Percentiles rank a stretch among this genome's conserved stretches.
Evolutionary conservation across 2,329 filamentous ascomycete species (phyloP).

Genomic region (Aureobasidium uvarum): DNA sequence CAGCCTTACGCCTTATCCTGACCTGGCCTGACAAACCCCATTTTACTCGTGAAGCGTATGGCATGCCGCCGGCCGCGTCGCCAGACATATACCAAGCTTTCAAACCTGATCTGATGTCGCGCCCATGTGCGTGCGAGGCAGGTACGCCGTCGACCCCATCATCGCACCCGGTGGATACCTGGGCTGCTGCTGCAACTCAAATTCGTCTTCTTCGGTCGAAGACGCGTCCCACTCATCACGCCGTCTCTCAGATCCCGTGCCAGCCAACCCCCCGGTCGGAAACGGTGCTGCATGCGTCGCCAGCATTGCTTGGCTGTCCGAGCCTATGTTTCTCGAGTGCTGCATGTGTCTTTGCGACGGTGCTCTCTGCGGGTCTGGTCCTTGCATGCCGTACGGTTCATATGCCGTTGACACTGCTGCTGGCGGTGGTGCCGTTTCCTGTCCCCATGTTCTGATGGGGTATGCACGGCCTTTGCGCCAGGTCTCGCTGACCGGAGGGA

Average conservation of each 20-base stretch:
- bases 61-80: neutral
- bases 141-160: constrained; percentile 24
- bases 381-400: constrained; percentile 8
- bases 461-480: constrained; percentile 60
- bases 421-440: constrained; percentile 38
- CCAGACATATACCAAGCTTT: neutral
- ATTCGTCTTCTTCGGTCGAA: constrained; percentile 21
- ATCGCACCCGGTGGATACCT: constrained; percentile 18
- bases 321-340: constrained; percentile 3
- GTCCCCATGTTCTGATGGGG: constrained; percentile 59
- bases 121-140: constrained; percentile 19
- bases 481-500: constrained; percentile 55
- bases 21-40: neutral
- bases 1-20: constrained; percentile 13
- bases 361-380: neutral
- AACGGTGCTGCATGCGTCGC: constrained; percentile 23
- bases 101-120: constrained; percentile 12
- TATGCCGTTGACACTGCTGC: constrained; percentile 22
- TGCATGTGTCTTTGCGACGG: constrained; percentile 1
- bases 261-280: constrained; percentile 6
- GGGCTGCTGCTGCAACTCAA: constrained; percentile 19
- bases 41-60: neutral
- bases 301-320: constrained; percentile 22
- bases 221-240: constrained; percentile 25
- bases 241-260: neutral